A percentile compares a stretch with the other conserved stretches of the same genome.
Evolutionary conservation across 1,139 yeast genomes (phyloP).

Genomic region (Candida pseudocylindracea): DNA sequence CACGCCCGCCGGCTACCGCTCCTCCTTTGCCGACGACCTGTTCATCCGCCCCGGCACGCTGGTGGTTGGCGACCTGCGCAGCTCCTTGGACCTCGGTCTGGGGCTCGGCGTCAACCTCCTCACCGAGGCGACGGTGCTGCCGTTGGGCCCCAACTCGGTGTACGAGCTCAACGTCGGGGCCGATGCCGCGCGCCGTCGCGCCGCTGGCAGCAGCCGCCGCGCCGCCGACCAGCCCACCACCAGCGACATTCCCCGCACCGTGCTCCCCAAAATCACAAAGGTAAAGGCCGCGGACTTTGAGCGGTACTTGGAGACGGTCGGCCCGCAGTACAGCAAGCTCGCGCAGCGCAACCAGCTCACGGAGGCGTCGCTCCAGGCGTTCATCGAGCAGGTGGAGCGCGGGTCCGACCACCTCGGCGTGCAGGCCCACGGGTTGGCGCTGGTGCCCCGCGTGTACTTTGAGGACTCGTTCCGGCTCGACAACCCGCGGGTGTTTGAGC

Average conservation of each 20-base stretch:
- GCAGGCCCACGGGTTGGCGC: slow-evolving; percentile 5
- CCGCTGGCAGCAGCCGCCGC: slow-evolving; percentile 11
- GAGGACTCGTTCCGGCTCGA: slow-evolving; percentile 56
- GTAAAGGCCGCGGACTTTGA: slow-evolving; percentile 25
- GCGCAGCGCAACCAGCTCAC: slow-evolving; percentile 26
- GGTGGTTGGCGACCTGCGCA: too few species aligned
- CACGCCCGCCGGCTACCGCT: too few species aligned
- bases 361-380: slow-evolving; percentile 21
- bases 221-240: slow-evolving; percentile 51
- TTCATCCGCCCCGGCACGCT: too few species aligned
- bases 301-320: slow-evolving; percentile 17
- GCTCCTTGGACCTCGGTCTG: too few species aligned
- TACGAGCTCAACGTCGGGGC: slow-evolving; percentile 47
- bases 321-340: slow-evolving; percentile 30
- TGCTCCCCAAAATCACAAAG: slow-evolving; percentile 32
- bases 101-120: slow-evolving; percentile 1
- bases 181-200: slow-evolving; percentile 19
- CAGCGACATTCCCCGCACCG: slow-evolving; percentile 70
- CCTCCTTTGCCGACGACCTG: too few species aligned
- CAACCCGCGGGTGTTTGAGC: slow-evolving; percentile 66
- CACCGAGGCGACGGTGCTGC: slow-evolving; percentile 16
- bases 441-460: slow-evolving; percentile 51
- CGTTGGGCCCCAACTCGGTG: slow-evolving; percentile 62
- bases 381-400: slow-evolving; percentile 9
- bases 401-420: slow-evolving; percentile 4